phyloP scores from a whole-genome alignment of 1,139 yeast species.

The Taiozyma sp. region DNA sequence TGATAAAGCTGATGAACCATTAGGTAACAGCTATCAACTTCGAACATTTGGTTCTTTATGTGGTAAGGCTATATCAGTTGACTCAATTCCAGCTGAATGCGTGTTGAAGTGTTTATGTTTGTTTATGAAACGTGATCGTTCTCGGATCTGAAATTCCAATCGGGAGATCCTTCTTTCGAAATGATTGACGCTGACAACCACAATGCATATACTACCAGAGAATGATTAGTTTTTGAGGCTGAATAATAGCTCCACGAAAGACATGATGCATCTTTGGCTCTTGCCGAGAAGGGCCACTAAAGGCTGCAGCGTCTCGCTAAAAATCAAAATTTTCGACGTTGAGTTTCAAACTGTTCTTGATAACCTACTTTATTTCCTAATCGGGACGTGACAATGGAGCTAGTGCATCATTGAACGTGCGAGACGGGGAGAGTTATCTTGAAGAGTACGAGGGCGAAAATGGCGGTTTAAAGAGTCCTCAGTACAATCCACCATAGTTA shows the following conservation, averaged over 20 bases:
- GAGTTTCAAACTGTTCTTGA: background rate
- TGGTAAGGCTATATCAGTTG: background rate
- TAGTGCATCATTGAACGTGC: background rate
- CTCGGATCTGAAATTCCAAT: no score
- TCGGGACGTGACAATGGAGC: conserved; percentile 8
- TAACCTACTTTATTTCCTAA: conserved; percentile 2
- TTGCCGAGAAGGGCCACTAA: background rate
- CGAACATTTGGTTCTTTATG: background rate
- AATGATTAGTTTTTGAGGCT: background rate
- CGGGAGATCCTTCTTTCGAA: background rate
- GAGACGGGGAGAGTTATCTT: background rate
- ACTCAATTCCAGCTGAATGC: background rate
- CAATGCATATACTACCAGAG: background rate
- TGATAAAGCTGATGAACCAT: no score
- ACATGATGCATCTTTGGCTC: background rate
- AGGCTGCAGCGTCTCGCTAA: background rate
- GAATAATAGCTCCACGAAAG: background rate
- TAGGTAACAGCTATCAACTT: no score
- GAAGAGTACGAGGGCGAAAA: background rate
- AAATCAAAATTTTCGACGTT: background rate
- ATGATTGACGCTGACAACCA: background rate
- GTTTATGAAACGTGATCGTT: no score
- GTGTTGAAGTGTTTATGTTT: no score
- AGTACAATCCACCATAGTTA: background rate
- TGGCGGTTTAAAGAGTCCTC: background rate